Percentiles rank a stretch among this genome's conserved stretches.
Evolutionary conservation across 1,284 basidiomycete genomes (phyloP).

Genomic region (Trichosporon sp.): DNA sequence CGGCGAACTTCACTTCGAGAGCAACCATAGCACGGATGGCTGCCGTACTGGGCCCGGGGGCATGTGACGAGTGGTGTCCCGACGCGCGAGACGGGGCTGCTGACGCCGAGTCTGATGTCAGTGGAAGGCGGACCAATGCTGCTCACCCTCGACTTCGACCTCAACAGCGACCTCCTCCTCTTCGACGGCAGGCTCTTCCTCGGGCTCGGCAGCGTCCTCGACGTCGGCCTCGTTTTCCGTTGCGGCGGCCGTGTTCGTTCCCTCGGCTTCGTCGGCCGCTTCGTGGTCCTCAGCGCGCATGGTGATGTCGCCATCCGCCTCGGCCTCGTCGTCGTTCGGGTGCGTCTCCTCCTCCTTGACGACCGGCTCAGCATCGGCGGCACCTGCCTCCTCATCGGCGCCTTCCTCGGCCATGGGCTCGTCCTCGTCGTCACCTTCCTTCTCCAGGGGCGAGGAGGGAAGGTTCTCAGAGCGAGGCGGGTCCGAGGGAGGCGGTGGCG

Average conservation of each 20-base stretch:
- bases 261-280: constrained; percentile 2
- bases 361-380: not conserved
- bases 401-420: not conserved
- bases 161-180: constrained; percentile 19
- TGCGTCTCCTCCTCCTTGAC: constrained; percentile 11
- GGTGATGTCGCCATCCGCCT: constrained; percentile 25
- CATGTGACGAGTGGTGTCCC: constrained; percentile 38
- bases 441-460: constrained; percentile 13
- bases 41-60: constrained; percentile 46
- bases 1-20: constrained; percentile 57
- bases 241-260: not conserved
- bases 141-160: constrained; percentile 7
- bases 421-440: constrained; percentile 4
- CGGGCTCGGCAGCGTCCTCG: constrained; percentile 7
- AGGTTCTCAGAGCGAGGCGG: constrained; percentile 18
- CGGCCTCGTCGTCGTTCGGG: constrained; percentile 16
- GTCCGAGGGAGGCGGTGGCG: constrained; percentile 28
- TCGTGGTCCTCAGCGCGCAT: constrained; percentile 20
- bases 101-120: constrained; percentile 8
- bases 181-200: constrained; percentile 9
- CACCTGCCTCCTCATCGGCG: constrained; percentile 5
- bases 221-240: constrained; percentile 5
- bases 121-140: not conserved
- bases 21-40: constrained; percentile 55
- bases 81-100: constrained; percentile 7